Evolutionary conservation across 2,329 filamentous ascomycete genomes (phyloP), one percentile per base, ranked within the genome.

Genomic region (Cladobotryum protrusum): DNA sequence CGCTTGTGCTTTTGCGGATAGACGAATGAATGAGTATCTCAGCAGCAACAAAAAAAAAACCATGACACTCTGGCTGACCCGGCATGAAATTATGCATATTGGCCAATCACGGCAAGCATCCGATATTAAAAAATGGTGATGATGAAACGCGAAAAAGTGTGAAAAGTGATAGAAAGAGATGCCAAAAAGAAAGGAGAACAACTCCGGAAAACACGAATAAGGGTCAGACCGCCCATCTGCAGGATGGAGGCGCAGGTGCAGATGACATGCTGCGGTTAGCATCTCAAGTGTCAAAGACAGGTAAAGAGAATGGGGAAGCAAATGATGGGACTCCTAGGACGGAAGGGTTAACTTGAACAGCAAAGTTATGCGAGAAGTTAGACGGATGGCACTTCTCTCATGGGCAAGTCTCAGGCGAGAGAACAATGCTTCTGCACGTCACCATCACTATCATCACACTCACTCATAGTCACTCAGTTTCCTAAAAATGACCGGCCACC

Each of bases 221-320:
- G 45, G 32, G 45, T 19, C 40, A 48, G 49, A 52, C 49, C 45
- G 49, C 49, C 49, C 24, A 52, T 52, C 33, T 52, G 49, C 49
- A 42, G 42, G 47, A 43, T 24, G 15, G 33, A 36, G 15, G 40
- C 45, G 24, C 24, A 44, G 18, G 17, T 42, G 29, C 29, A 17
- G 45, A 43, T 43, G 44, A 47, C 44, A 33, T 42, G 44, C 46
- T 14, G 39, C 20, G 24, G n/a, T 32, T 42, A 15, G 39, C 45
- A 39, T 29, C 24, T 29, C 11, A 29, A 29, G 4, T 29, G 24
- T 2, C 24, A 29, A 29, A 29, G 24, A 24, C 20, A 24, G 35
- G 13, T 8, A 12, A 37, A 14, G 35, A 37, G 13, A 13, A 15
- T 5, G 13, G 35, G 13, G 9, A 37, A 17, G 35, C 14, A 37